These are phyloP conservation scores for Chrysanthemum makinoi DNA, from an alignment of 129 eudicot species.

Conservation along the genomic window DNA sequence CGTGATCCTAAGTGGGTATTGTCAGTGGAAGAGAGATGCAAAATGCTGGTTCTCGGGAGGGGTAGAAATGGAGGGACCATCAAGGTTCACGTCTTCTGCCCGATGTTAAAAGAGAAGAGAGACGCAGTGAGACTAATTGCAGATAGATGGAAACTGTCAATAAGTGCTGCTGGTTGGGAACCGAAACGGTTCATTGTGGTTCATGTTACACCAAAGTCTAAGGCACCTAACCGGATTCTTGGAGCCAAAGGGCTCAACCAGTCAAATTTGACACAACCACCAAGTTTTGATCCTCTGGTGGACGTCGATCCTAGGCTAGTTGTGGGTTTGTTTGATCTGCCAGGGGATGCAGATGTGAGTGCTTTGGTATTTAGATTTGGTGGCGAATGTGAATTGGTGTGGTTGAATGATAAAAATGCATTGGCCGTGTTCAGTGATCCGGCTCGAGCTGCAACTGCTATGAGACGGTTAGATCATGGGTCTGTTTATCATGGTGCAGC, in stretches of 20 bases:
- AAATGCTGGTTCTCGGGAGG: constrained; percentile 76
- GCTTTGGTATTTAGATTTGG: constrained; percentile 92
- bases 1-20: constrained; percentile 93
- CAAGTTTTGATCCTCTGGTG: constrained; percentile 63
- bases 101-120: constrained; percentile 81
- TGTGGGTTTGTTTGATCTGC: constrained; percentile 85
- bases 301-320: constrained; percentile 96
- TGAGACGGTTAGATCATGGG: constrained; percentile 93
- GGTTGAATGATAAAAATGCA: constrained; percentile 95
- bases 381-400: constrained; percentile 90
- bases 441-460: constrained; percentile 89
- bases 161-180: constrained; percentile 92
- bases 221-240: constrained; percentile 78
- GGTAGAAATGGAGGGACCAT: constrained; percentile 65
- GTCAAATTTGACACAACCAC: constrained; percentile 40
- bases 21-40: constrained; percentile 90
- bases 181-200: constrained; percentile 78
- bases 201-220: constrained; percentile 82
- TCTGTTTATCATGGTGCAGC: constrained; percentile 81
- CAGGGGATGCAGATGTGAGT: constrained; percentile 89
- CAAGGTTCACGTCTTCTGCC: constrained; percentile 84
- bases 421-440: constrained; percentile 91
- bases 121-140: constrained; percentile 87
- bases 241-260: constrained; percentile 58
- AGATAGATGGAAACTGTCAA: constrained; percentile 85